These are phyloP conservation scores for Helichrysum umbraculigerum DNA, from an alignment of 129 eudicot genomes.

Conservation along the genomic window DNA sequence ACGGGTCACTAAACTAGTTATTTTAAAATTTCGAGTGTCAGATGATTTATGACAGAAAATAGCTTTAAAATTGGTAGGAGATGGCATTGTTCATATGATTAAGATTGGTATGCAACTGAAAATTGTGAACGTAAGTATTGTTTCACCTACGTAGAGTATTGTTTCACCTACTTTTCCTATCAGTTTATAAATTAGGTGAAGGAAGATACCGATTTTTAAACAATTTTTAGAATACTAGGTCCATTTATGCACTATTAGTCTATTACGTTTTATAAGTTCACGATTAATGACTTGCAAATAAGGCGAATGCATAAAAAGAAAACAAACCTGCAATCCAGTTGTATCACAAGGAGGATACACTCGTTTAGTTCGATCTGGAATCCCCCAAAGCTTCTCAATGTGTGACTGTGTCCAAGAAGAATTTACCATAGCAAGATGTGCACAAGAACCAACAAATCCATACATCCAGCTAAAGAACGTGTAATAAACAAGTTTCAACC, in stretches of 20 bases:
- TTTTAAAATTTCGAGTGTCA: not conserved
- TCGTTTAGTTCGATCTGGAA: slow-evolving; percentile 58
- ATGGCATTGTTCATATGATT: not conserved
- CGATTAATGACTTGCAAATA: slow-evolving; percentile 2
- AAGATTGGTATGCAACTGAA: not conserved
- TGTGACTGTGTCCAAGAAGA: slow-evolving; percentile 96
- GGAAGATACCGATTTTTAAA: no score
- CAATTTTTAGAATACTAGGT: not conserved
- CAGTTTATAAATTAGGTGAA: not conserved
- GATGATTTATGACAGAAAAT: not conserved
- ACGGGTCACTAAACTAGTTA: no score
- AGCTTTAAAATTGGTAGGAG: not conserved
- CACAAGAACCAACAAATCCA: slow-evolving; percentile 89
- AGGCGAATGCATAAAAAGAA: not conserved
- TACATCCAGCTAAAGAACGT: slow-evolving; percentile 86
- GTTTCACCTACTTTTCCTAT: not conserved
- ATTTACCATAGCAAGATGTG: slow-evolving; percentile 90
- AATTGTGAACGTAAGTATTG: not conserved
- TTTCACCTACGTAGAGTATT: no score
- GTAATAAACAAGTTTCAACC: slow-evolving; percentile 77
- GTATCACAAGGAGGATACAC: slow-evolving; percentile 99
- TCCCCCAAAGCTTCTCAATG: slow-evolving; percentile 86
- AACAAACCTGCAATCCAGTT: slow-evolving; percentile 79
- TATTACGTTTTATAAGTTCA: not conserved
- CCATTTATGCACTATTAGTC: not conserved